phyloP scores from a whole-genome alignment of 2,329 filamentous ascomycete species.

The Beauveria medogensis region DNA sequence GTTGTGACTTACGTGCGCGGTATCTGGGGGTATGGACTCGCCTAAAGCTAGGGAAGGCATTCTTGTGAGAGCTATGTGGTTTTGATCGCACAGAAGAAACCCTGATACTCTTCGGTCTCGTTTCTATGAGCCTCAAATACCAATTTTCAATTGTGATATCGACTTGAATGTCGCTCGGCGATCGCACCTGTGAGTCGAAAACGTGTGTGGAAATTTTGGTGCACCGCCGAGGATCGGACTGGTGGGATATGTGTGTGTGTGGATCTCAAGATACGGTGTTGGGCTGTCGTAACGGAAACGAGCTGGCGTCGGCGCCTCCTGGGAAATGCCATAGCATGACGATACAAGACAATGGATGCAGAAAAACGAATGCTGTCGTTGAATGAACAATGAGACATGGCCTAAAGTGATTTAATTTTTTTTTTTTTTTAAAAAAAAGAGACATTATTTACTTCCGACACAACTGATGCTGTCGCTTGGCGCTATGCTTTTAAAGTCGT shows the following conservation, averaged over 20 bases:
- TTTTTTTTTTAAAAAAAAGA: too few relatives aligned
- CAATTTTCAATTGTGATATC: background rate
- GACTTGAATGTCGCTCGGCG: background rate
- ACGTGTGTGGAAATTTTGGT: background rate
- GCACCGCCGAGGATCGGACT: slow-evolving; percentile 8
- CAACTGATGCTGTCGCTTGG: slow-evolving; percentile 57
- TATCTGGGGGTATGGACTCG: slow-evolving; percentile 69
- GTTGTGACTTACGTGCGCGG: slow-evolving; percentile 59
- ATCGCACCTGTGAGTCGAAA: background rate
- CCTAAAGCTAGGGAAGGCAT: slow-evolving; percentile 51
- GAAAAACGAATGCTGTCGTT: background rate
- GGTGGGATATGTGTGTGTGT: background rate
- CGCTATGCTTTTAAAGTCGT: slow-evolving; percentile 45
- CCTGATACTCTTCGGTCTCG: background rate
- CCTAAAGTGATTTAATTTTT: background rate
- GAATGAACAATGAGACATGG: background rate
- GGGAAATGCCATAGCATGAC: background rate
- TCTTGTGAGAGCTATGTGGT: background rate
- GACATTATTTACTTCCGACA: slow-evolving; percentile 31
- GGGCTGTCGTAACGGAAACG: background rate
- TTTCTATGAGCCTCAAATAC: background rate
- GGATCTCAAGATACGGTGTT: background rate
- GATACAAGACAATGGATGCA: background rate
- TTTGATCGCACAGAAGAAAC: background rate
- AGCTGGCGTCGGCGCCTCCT: background rate